A percentile compares a stretch with the other conserved stretches of the same genome.
Evolutionary conservation across 352 stramenopile species (phyloP).

Genomic region (Stramenopiles sp.): DNA sequence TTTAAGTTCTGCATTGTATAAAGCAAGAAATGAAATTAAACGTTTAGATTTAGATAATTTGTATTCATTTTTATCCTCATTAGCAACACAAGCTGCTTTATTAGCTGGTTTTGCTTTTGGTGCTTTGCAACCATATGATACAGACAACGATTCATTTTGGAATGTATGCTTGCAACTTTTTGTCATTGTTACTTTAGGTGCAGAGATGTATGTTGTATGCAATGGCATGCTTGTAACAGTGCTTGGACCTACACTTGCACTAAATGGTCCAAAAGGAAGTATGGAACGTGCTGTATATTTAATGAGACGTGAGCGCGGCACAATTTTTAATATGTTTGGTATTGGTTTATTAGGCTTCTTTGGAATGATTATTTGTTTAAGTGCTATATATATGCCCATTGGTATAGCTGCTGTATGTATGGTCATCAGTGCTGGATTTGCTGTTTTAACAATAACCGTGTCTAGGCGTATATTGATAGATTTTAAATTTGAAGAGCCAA

Average conservation of each 20-base stretch:
- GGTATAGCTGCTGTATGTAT: neutral
- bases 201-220: neutral
- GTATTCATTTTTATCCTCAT: neutral
- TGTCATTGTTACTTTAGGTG: neutral
- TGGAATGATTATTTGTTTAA: neutral
- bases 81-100: neutral
- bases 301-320: neutral
- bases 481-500: neutral
- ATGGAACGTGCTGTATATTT: neutral
- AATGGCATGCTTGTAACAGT: neutral
- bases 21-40: neutral
- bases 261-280: neutral
- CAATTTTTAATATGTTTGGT: neutral
- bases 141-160: neutral
- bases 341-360: neutral
- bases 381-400: neutral
- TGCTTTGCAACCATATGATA: neutral
- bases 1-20: neutral
- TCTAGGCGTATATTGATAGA: neutral
- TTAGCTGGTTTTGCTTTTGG: neutral
- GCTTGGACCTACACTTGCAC: neutral
- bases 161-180: neutral
- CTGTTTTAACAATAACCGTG: neutral
- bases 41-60: neutral
- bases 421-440: neutral